Conservation (phyloP, 2,329 filamentous ascomycete species). For the Neofusicoccum sp. region DNA sequence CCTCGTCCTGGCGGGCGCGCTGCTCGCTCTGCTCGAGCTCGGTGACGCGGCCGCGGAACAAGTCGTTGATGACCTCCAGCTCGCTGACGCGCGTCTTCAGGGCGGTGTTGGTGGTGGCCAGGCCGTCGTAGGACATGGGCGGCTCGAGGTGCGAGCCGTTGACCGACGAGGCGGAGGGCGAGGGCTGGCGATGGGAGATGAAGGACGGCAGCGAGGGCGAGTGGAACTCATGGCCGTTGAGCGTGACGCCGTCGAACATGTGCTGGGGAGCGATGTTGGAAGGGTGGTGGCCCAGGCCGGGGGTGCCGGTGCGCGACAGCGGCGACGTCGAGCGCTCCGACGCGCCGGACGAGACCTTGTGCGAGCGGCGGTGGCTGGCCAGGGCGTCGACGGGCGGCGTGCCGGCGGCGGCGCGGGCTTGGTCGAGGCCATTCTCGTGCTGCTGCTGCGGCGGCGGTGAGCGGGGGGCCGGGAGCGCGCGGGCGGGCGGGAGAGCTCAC, state of each 20-base stretch:
- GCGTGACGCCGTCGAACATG: conserved; percentile 69
- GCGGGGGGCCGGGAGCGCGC: not conserved
- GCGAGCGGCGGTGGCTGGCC: conserved; percentile 64
- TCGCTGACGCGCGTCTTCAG: conserved; percentile 96
- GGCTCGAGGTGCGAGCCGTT: conserved; percentile 65
- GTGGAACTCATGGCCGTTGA: conserved; percentile 70
- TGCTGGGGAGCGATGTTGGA: conserved; percentile 70
- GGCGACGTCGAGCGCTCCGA: conserved; percentile 75
- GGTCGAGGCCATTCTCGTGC: conserved; percentile 53
- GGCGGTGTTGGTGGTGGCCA: conserved; percentile 75
- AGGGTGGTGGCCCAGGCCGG: conserved; percentile 65
- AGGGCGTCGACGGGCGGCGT: conserved; percentile 47
- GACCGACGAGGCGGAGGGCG: conserved; percentile 57
- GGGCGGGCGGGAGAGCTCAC: conserved; percentile 46
- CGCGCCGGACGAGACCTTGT: conserved; percentile 69
- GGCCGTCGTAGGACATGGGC: conserved; percentile 75
- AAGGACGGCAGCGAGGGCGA: conserved; percentile 46
- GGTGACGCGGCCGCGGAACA: conserved; percentile 66
- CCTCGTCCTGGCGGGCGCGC: conserved; percentile 60
- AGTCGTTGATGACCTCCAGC: conserved; percentile 84
- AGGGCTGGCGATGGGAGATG: conserved; percentile 48
- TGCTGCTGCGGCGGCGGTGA: conserved; percentile 21
- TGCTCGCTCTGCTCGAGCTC: conserved; percentile 76
- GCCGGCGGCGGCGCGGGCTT: conserved; percentile 8
- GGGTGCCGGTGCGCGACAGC: conserved; percentile 75